Evolutionary conservation across 106 monocot species (phyloP), one percentile per base, ranked within the genome.

Genomic region (Platanthera zijinensis): DNA sequence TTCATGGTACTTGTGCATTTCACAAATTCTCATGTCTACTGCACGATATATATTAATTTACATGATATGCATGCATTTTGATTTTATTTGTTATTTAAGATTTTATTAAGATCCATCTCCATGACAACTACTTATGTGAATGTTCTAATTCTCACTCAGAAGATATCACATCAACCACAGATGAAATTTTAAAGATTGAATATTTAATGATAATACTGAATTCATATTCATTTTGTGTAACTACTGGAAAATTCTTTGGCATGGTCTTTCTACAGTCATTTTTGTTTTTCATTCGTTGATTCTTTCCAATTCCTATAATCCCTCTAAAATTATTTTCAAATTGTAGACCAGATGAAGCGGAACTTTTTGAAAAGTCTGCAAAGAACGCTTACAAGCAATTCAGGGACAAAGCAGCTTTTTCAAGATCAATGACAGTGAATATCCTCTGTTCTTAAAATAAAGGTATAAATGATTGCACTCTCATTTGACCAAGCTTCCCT

Each of bases 341-440:
- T n/a, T 78, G 57, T 82, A 93, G 93, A 52, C 85, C 87, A 51
- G 90, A 99, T 76, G 97, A 99, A 88, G 85, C 80, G 53, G 97
- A 91, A 73, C 83, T 99, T 19, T 94, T 99, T 76, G 88, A 82
- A 48, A 92, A 90, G 32, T 84, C 81, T 56, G 91, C 94, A 64
- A 83, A 85, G 57, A 78, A 88, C 81, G 78, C 82, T 25, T 99
- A 99, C 52, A 77, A 21, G 73, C 81, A 71, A 45, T 99, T 99
- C 74, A 81, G 97, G 74, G 91, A 94, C 79, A 99, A 92, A 87
- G 97, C 97, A 61, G 97, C 97, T 11, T 81, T 76, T 52, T 99
- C 97, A 57, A 82, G 97, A 79, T 99, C 97, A 39, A 92, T 99
- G 94, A 84, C 78, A 19, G 96, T 97, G 84, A 81, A 86, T 66